Base-by-base conservation (phyloP, 495 filamentous ascomycete species). In the Pyronema domesticum region DNA sequence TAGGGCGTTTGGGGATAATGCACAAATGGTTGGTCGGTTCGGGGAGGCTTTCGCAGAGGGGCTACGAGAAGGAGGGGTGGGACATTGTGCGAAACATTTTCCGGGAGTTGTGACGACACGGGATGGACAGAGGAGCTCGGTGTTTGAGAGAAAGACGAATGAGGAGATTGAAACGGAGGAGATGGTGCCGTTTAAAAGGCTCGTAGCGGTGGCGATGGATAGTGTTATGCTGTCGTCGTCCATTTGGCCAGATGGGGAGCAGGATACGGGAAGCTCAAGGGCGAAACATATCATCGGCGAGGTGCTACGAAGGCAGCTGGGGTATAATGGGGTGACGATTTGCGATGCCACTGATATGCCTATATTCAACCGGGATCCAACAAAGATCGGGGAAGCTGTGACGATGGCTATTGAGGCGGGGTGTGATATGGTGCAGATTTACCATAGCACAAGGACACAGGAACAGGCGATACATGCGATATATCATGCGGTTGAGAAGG, bases 61-160 rank as follows among this genome's bases (percentile, higher is more conserved):
- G 34, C 48, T 68, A 44, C 58, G 60, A 35, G 58, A 57, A 49
- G 65, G 62, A 30, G 65, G 65, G 6, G 59, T 68, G 48, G 65
- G 56, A 2, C 57, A 65, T 35, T 68, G 65, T 54, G 65, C 61
- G 15, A 68, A 68, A 51, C 65, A 68, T 53, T 68, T 68, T 39
- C 65, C 65, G 43, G 62, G 65, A 19, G 57, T 30, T 35, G 42
- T 43, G 23, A 51, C 51, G 33, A 57, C 53, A 46, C 59, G 57
- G 33, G 63, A 62, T 55, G 55, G 65, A 23, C 47, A 40, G 9
- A 55, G 53, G 39, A 60, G 51, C 47, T 57, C 62, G 46, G 55
- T 51, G 6, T 64, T 61, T 35, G 51, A 60, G 34, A 55, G 59
- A 14, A 65, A 65, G 36, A 37, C 58, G 33, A 55, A 53, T 30